These are phyloP conservation scores for Alternaria postmessia DNA, from an alignment of 2,329 filamentous ascomycete genomes.

Conservation along the genomic window DNA sequence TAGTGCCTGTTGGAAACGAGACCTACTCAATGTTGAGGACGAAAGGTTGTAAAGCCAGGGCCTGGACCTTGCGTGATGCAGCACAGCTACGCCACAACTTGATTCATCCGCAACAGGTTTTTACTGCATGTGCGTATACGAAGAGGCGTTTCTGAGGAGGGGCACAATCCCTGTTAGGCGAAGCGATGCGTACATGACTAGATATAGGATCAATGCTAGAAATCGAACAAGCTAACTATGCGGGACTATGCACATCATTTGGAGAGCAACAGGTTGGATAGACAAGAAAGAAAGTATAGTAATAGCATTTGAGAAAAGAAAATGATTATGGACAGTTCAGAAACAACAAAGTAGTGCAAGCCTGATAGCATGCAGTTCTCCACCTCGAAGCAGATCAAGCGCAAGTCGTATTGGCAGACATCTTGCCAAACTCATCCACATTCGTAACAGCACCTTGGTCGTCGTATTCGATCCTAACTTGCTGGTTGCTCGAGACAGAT, in stretches of 20 bases:
- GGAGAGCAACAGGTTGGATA: neutral
- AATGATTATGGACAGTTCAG: neutral
- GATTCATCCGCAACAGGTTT: neutral
- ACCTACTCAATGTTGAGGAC: neutral
- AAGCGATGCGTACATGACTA: neutral
- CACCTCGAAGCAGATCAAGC: neutral
- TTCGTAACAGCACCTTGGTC: conserved; percentile 8
- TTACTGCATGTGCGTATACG: neutral
- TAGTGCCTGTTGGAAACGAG: neutral
- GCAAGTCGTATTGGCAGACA: neutral
- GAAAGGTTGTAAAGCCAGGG: neutral
- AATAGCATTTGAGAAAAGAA: neutral
- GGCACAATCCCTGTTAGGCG: neutral
- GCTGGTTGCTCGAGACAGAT: conserved; percentile 52
- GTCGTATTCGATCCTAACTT: conserved; percentile 52
- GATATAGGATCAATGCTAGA: neutral
- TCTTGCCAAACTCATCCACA: conserved; percentile 25
- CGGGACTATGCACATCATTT: neutral
- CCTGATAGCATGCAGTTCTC: neutral
- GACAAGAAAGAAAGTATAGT: neutral
- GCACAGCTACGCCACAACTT: neutral
- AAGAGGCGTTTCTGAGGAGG: neutral
- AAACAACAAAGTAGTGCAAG: neutral
- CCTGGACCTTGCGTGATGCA: neutral
- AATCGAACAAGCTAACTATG: neutral